A percentile compares a stretch with the other conserved stretches of the same genome.
Evolutionary conservation across 169 alveolate genomes (phyloP).

Genomic region (Neospora caninum): DNA sequence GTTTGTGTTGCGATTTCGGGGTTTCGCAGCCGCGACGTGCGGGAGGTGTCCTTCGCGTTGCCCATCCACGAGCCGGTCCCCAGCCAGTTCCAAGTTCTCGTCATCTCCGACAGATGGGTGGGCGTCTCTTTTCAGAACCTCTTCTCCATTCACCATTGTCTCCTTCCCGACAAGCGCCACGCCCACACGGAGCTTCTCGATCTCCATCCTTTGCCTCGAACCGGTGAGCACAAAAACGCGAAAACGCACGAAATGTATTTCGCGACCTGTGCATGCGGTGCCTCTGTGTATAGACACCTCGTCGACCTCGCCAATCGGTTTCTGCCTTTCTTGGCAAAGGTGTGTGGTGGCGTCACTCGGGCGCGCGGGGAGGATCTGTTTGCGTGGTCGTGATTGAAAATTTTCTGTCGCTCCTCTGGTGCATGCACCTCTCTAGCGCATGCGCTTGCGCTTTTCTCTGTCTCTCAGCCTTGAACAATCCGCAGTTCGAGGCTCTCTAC

Average conservation of each 20-base stretch:
- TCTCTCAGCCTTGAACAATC: slow-evolving; percentile 63
- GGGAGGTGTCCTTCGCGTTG: slow-evolving; percentile 64
- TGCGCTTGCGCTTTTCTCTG: no score
- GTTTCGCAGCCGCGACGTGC: not conserved
- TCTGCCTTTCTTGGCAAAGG: no score
- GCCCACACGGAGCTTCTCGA: slow-evolving; percentile 73
- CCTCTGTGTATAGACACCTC: no score
- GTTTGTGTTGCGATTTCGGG: not conserved
- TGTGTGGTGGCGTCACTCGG: no score
- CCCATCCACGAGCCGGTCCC: slow-evolving; percentile 69
- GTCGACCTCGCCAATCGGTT: no score
- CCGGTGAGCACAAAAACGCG: not conserved
- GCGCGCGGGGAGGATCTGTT: no score
- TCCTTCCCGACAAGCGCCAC: slow-evolving; percentile 66
- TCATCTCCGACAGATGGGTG: slow-evolving; percentile 72
- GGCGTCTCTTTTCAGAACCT: slow-evolving; percentile 48
- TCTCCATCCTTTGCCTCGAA: slow-evolving; percentile 71
- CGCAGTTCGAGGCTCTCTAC: slow-evolving; percentile 68
- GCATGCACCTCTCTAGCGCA: no score
- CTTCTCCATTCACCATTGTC: slow-evolving; percentile 53
- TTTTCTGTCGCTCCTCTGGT: no score
- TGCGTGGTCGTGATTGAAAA: no score
- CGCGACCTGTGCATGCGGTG: no score
- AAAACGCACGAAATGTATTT: no score
- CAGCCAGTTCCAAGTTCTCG: slow-evolving; percentile 64